Evolutionary conservation across 116 monocot genomes (phyloP).

Genomic region (Phalaenopsis hybrid): DNA sequence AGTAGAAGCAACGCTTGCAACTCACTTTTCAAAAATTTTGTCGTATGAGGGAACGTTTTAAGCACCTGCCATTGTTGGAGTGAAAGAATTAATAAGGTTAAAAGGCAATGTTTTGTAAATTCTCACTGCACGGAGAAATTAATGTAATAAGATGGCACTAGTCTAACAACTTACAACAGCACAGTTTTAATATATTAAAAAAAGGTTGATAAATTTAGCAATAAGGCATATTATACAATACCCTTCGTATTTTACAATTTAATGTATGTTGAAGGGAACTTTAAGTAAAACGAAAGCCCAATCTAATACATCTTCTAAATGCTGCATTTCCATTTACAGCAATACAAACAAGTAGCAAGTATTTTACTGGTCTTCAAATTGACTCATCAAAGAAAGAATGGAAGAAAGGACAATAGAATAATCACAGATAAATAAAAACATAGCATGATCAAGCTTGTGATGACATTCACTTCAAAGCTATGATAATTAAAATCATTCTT

Average conservation of each 20-base stretch:
- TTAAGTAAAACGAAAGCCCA: background rate
- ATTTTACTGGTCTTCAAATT: background rate
- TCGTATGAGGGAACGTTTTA: conserved; percentile 63
- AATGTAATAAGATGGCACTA: background rate
- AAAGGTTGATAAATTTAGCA: background rate
- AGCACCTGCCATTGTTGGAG: conserved; percentile 42
- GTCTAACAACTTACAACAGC: background rate
- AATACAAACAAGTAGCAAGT: background rate
- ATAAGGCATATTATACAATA: background rate
- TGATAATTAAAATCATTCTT: background rate
- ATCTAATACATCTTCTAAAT: background rate
- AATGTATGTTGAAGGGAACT: background rate
- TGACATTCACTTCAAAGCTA: background rate
- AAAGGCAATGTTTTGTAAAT: background rate
- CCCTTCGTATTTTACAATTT: background rate
- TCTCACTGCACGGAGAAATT: background rate
- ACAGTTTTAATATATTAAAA: background rate
- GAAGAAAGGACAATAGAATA: background rate
- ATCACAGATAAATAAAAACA: background rate
- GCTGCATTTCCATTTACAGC: background rate
- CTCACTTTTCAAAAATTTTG: conserved; percentile 75
- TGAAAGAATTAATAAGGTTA: conserved; percentile 1
- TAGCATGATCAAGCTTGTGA: background rate
- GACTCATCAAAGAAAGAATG: background rate
- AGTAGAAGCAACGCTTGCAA: conserved; percentile 2